Evolutionary conservation across 176 grass and related monocot species (phyloP).

Genomic region (Aegilops sharonensis): DNA sequence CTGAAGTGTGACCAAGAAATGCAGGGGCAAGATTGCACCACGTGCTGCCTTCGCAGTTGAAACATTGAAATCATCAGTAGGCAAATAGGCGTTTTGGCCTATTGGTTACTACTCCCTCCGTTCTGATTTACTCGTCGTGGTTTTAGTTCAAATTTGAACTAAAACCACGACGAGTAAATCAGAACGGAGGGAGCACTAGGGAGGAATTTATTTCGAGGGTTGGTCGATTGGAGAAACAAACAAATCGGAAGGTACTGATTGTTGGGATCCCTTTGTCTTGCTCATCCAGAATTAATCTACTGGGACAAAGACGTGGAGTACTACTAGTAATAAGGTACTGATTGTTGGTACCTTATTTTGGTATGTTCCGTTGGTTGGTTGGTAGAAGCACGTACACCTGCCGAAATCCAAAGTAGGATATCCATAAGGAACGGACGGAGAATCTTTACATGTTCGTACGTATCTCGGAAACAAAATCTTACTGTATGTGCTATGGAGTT

Average conservation of each 20-base stretch:
- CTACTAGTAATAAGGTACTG: background rate
- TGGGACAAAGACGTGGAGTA: background rate
- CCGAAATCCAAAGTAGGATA: background rate
- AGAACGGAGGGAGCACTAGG: background rate
- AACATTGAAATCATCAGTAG: background rate
- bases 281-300: background rate
- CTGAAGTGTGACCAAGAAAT: background rate
- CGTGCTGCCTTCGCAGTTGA: background rate
- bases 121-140: too few relatives aligned
- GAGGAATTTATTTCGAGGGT: background rate
- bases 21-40: background rate
- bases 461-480: background rate
- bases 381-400: background rate
- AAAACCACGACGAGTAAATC: too few relatives aligned
- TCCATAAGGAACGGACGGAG: background rate
- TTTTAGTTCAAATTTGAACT: too few relatives aligned
- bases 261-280: conserved; percentile 1
- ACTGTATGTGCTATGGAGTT: background rate
- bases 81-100: background rate
- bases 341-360: background rate
- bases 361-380: background rate
- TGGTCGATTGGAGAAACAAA: background rate
- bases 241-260: background rate
- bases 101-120: background rate
- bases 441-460: background rate